These are phyloP conservation scores for Thymus mandschuricus DNA, from an alignment of 257 asterid species.

Conservation along the genomic window DNA sequence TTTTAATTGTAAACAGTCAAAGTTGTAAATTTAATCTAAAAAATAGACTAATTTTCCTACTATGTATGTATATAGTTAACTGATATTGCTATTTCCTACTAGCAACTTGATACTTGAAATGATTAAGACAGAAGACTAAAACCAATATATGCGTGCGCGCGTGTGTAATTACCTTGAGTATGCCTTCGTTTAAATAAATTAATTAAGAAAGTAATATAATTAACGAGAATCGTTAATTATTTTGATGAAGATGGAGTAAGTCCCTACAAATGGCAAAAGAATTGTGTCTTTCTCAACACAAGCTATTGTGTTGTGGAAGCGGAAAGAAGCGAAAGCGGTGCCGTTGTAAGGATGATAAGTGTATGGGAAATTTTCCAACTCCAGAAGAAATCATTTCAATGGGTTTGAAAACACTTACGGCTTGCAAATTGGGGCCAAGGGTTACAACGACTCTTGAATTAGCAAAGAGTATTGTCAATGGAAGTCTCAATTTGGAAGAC, in stretches of 20 bases:
- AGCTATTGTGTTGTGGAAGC: neutral
- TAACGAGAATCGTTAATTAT: neutral
- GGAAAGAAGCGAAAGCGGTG: slow-evolving; percentile 30
- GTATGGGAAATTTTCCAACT: slow-evolving; percentile 40
- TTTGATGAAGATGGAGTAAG: slow-evolving; percentile 38
- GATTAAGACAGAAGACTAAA: no score
- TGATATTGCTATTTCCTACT: no score
- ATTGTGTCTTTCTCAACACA: slow-evolving; percentile 42
- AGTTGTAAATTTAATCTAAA: no score
- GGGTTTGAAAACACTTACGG: slow-evolving; percentile 27
- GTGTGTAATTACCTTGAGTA: no score
- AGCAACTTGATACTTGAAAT: no score
- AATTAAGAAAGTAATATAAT: no score
- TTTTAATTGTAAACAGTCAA: no score
- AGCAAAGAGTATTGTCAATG: slow-evolving; percentile 35
- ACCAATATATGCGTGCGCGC: no score
- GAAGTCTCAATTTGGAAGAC: slow-evolving; percentile 24
- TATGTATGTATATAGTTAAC: no score
- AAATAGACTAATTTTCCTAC: no score
- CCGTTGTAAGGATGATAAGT: neutral
- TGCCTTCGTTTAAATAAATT: no score
- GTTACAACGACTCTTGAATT: slow-evolving; percentile 30
- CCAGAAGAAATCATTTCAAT: slow-evolving; percentile 42
- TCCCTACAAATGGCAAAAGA: slow-evolving; percentile 47
- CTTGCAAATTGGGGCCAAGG: slow-evolving; percentile 43